Base-by-base conservation (phyloP, 2,329 filamentous ascomycete species). In the Dactylellina drechsleri region DNA sequence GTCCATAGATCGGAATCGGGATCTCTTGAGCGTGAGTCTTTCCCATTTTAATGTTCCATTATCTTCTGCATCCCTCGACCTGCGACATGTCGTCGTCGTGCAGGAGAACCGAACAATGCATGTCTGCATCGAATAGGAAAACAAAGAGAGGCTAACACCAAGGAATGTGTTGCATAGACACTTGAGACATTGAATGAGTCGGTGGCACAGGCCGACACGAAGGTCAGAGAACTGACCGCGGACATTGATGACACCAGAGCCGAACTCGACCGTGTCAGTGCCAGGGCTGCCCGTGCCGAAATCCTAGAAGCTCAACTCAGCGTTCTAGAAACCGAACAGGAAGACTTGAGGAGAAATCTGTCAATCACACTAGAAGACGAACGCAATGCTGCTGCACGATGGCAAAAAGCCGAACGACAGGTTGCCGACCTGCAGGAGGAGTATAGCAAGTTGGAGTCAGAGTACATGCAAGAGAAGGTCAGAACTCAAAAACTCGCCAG, bases 371-470 rank as follows among this genome's bases (percentile, higher is more conserved):
- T 90, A 76, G 88, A 92, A 74, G 91, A 96, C 78, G 90, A 92
- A 78, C 88, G 89, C 65, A 89, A 90, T 2, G 92, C 94, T 10
- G 85, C 94, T 71, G 88, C 92, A 78, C 86, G 93, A 78, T 98
- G 93, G 91, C 91, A 89, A 83, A 89, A 91, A 79, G 93, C 95
- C 0, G 93, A 98, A 83, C 86, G 89, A 43, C 91, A 89, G 31
- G 87, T 98, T 75, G 85, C 86, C 64, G 88, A 92, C 77, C 86
- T 99, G 75, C 91, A 97, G 80, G 90, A 93, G 74, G 92, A 98
- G 82, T 85, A 98, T 16, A 93, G 97, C 80, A 87, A 87, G 77
- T 95, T 99, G 80, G 94, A 98, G 80, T 87, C 87, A 74, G 94
- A 98, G 80, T 78, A 79, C 49, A 66, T 67, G 49, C 70, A 79